Evolutionary conservation across 768 basidiomycete species (phyloP), one percentile per base, ranked within the genome.

Genomic region (Termitomyces sp.): DNA sequence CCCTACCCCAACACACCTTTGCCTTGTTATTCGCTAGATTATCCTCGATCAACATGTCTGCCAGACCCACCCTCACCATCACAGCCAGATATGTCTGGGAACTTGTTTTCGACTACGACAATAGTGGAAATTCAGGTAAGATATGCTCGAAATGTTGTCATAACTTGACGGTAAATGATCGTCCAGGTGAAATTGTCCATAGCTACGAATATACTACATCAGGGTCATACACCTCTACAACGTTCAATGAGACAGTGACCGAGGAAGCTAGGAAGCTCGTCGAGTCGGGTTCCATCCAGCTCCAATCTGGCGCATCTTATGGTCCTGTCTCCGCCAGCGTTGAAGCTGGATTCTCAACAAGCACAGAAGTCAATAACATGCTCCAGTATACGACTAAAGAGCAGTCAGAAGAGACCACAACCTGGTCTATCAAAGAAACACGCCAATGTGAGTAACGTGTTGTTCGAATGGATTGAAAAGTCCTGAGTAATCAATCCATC

Each of bases 21-120:
- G 8, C 25, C 25, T 38, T 20, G 4, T 11, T 37, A 52, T 1
- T 15, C 9, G 20, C 20, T 29, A 9, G 52, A 53, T 53, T 2
- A 4, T 11, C 25, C 12, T 53, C 12, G 38, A 4, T 38, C 37
- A 37, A 14, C 12, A 53, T 53, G 52, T 29, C 53, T 5, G 5
- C 53, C 25, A 54, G 2, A 5, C 38, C 38, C 8, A 31, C 14
- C 8, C 12, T 56, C 43, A 43, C 55, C 32, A 46, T 56, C 43
- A 34, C 31, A n/a, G 55, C 49, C 11, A 59, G n/a, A 17, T 59
- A 38, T n/a, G 9, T 38, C 40, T 59, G 57, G 57, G 37, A 48
- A 1, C 49, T 59, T 2, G 49, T 59, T 31, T 59, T 59, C 9
- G 57, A 59, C 49, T 59, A 59, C 38, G 57, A 59, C 36, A 59